Base-by-base conservation (phyloP, 73 alveolate genomes). In the Tetrahymena borealis region DNA sequence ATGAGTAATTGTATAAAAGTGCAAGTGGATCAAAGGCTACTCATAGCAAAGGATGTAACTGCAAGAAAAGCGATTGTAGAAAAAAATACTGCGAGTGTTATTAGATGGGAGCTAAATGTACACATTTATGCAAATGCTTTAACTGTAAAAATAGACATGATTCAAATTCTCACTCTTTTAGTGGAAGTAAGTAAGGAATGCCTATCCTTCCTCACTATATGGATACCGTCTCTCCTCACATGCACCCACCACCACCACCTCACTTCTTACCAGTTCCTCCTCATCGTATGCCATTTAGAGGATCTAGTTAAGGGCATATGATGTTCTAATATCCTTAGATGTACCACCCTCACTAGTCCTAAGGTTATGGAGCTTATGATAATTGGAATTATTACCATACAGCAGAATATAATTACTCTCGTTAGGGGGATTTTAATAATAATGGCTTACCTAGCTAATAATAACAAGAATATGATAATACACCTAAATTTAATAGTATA, bases 61-160 rank as follows among this genome's bases (percentile, higher is more conserved):
- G 99, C 93, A 97, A 97, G 92, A 97, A 97, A 95, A 96, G 99
- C 18, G 98, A 96, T 90, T 98, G 99, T 90, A 94, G 94, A 35
- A 98, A 98, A 95, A 98, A 98, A 94, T 98, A 98, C 92, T 98
- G 99, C 91, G 99, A 98, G 93, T 98, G 99, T 91, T 98, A 41
- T 93, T 96, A 98, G 91, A 95, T 96, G 92, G 99, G 99, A 5
- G 98, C 97, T 36, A 43, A 95, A 35, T 98, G 99, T 94, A 60
- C 99, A 2, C 98, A 95, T 31, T 85, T 91, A 40, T 98, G 99
- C 93, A 98, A 98, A 95, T 98, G 99, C 94, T 94, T 95, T 42
- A 97, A 96, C 33, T 98, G 99, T 92, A 97, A 95, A 91, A 98
- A 98, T 95, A 91, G 85, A 60, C 85, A 60, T 20, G 85, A 60